Base-by-base conservation (phyloP, 116 monocot genomes). In the Trichopus zeylanicus region DNA sequence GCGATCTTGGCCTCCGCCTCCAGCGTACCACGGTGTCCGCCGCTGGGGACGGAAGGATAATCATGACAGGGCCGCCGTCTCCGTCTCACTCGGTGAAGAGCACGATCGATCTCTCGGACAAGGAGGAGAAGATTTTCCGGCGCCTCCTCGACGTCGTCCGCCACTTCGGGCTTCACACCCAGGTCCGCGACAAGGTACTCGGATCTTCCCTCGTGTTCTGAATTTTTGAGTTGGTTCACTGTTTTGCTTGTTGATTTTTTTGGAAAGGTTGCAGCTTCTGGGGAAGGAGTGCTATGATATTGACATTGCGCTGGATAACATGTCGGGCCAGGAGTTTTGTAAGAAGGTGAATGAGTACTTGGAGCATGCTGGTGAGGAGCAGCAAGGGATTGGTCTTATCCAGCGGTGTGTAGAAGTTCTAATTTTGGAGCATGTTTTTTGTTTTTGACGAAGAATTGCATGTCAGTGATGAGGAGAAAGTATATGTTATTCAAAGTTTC, bases 251-350 rank as follows among this genome's bases (percentile, higher is more conserved):
- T 26, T 15, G 7, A 18, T 61, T 61, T 4, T 39, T 15, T 29
- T 53, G 51, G n/a, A 53, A n/a, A 19, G 16, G 31, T 15, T 61
- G 13, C 76, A 85, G 84, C 87, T 97, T 2, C 57, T 91, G 32
- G 82, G 87, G 7, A 87, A 81, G 57, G 91, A 97, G 52, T 87
- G 91, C 32, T 75, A 84, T 51, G 97, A 97, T 68, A 97, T 97
- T 34, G 97, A 97, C 66, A 87, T 97, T 52, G 97, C 97, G 15
- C 54, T 97, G 60, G 85, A 97, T 51, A 77, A 91, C 42, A 97
- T 91, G 91, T 59, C 82, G 67, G 97, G 97, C 9, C 68, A 76
- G 20, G 87, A 97, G 56, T 97, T 91, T 47, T 91, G 91, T 52
- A 91, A 82, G 29, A 97, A 91, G 70, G 68, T 97, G 16, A 87